Evolutionary conservation across 2,329 filamentous ascomycete species (phyloP).

Genomic region (Incumbomyces delicatus): DNA sequence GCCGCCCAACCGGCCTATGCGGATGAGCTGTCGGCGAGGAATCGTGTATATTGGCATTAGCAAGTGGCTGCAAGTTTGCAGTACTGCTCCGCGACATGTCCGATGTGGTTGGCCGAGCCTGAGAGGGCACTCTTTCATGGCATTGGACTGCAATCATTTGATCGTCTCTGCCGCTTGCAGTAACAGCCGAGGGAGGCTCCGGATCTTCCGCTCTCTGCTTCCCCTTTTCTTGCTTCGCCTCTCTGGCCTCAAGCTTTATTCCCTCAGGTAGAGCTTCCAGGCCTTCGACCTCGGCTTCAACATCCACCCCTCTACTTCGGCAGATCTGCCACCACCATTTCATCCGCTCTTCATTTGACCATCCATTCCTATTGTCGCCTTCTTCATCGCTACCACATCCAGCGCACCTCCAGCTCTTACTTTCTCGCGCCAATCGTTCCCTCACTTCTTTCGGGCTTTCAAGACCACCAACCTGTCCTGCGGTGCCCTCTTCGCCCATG

Average conservation of each 20-base stretch:
- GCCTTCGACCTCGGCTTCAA: slow-evolving; percentile 32
- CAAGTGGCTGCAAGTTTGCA: background rate
- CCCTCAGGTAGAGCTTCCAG: slow-evolving; percentile 44
- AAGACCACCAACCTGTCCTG: slow-evolving; percentile 81
- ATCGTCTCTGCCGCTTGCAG: background rate
- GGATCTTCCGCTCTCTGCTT: slow-evolving; percentile 1
- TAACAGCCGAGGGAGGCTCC: background rate
- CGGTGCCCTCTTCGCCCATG: slow-evolving; percentile 75
- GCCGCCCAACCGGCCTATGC: too few species aligned
- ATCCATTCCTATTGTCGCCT: slow-evolving; percentile 25
- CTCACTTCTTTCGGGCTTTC: slow-evolving; percentile 63
- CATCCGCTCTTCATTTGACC: slow-evolving; percentile 64
- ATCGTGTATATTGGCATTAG: background rate
- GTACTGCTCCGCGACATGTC: background rate
- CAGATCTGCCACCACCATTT: slow-evolving; percentile 55
- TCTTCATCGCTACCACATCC: slow-evolving; percentile 44
- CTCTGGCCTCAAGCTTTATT: slow-evolving; percentile 51
- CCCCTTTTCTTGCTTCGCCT: slow-evolving; percentile 1
- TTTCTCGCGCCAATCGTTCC: slow-evolving; percentile 58
- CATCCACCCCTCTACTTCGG: slow-evolving; percentile 33
- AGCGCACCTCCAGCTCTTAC: slow-evolving; percentile 56
- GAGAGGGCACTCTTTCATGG: background rate
- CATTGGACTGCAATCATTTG: background rate
- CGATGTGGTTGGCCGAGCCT: too few species aligned
- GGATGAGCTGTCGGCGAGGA: background rate